Evolutionary conservation across 2,329 filamentous ascomycete species (phyloP), one percentile per base, ranked within the genome.

Genomic region (Pestalotiopsis fici): DNA sequence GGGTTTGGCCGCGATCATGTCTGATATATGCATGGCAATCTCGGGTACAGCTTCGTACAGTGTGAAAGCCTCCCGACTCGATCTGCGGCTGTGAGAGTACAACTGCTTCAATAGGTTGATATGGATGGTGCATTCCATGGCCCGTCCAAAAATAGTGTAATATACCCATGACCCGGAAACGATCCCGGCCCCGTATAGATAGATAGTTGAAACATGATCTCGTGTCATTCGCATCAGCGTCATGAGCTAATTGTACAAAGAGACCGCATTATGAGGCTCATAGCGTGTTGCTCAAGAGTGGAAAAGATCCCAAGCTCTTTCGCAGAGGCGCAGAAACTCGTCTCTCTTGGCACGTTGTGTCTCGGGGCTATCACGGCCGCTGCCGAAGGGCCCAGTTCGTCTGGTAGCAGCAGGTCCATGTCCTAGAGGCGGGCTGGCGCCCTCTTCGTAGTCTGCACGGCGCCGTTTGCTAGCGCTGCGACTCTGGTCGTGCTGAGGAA

Each of bases 291-390:
- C 65, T 88, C 82, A 98, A 69, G 94, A 97, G 83, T 98, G 96
- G 81, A 98, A 97, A 31, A 99, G 81, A 82, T 99, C 96, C 96
- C 96, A 99, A 9, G 96, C 96, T 75, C 93, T 87, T 72, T 93
- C 90, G 78, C 95, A 98, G 62, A 98, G 83, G 66, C 88, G 85
- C 71, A 99, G 83, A 76, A 99, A 99, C 78, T 97, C 94, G 56
- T 97, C 94, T 77, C 94, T 94, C 88, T 98, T 98, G 76, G 88
- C 91, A 73, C 89, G 87, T 78, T 93, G 91, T 5, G 90, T 93
- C 73, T 96, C 94, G 7, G 93, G 94, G 71, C 90, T 95, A 76
- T 96, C 94, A 69, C 93, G 86, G 47, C 93, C 93, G 66, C 93
- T 92, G 43, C 92, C 93, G 74, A 96, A 96, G 1, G 92, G 92